A percentile compares a stretch with the other conserved stretches of the same genome.
These are phyloP conservation scores for Colletotrichum sp. DNA, from an alignment of 2,329 filamentous ascomycete genomes.

Conservation along the genomic window DNA sequence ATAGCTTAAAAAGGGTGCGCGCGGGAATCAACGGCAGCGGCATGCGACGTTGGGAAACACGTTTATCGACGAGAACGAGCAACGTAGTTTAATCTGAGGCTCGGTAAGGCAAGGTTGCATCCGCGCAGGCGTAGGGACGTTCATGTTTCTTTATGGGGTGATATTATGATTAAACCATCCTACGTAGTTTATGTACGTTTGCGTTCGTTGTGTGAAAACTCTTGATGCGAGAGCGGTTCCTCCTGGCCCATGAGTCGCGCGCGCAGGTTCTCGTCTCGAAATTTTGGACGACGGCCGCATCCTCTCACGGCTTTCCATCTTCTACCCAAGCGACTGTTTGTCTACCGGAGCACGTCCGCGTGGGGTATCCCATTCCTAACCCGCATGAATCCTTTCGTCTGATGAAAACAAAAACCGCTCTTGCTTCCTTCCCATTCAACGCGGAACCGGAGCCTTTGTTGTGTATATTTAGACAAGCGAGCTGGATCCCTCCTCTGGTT, in stretches of 20 bases:
- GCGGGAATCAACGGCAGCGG: not conserved
- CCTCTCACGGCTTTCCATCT: not conserved
- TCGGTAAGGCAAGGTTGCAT: not conserved
- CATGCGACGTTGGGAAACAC: not conserved
- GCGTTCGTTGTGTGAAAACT: not conserved
- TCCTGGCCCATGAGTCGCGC: not conserved
- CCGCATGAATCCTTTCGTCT: not conserved
- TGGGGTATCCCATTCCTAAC: not conserved
- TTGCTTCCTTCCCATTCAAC: not conserved
- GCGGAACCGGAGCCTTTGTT: not conserved
- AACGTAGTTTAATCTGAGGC: not conserved
- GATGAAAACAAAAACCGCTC: not conserved
- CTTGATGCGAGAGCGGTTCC: not conserved
- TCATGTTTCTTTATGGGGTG: not conserved
- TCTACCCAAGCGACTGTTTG: not conserved
- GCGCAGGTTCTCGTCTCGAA: not conserved
- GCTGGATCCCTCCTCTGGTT: not conserved
- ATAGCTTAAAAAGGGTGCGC: not conserved
- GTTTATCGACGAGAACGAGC: not conserved
- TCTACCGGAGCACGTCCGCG: not conserved
- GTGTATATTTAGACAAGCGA: not conserved
- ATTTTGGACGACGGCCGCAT: not conserved
- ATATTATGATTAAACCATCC: not conserved
- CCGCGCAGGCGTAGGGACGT: not conserved
- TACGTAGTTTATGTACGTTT: not conserved